These are phyloP conservation scores for Xylaria sp. DNA, from an alignment of 2,329 filamentous ascomycete species.

Conservation along the genomic window DNA sequence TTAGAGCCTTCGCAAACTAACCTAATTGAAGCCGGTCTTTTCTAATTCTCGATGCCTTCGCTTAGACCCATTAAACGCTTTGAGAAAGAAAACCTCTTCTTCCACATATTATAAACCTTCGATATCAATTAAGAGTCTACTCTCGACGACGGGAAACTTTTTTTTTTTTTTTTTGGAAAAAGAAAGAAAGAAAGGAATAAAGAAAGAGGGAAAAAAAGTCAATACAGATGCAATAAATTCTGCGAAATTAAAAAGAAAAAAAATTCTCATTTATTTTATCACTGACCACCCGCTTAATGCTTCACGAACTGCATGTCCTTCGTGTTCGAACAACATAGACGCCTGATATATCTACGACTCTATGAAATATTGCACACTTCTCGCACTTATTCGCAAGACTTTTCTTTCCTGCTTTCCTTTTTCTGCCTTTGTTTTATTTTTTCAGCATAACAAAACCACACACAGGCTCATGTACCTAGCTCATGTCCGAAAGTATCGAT, in stretches of 20 bases:
- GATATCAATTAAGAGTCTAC: too few species aligned
- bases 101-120: too few species aligned
- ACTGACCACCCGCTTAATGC: too few species aligned
- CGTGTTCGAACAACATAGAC: background rate
- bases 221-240: too few species aligned
- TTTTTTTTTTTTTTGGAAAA: too few species aligned
- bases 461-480: background rate
- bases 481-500: conserved; percentile 25
- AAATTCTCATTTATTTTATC: too few species aligned
- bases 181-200: too few species aligned
- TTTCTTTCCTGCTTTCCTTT: too few species aligned
- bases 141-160: too few species aligned
- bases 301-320: too few species aligned
- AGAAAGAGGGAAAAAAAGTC: too few species aligned
- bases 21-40: background rate
- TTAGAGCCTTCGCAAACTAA: background rate
- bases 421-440: background rate
- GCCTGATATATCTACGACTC: background rate
- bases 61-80: background rate
- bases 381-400: conserved; percentile 2
- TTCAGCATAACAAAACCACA: background rate
- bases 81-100: background rate
- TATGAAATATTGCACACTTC: conserved; percentile 18
- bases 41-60: background rate
- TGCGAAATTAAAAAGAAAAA: too few species aligned